Percentiles rank a stretch among this genome's conserved stretches.
phyloP scores from a whole-genome alignment of 768 basidiomycete species.

The Tremella mesenterica region DNA sequence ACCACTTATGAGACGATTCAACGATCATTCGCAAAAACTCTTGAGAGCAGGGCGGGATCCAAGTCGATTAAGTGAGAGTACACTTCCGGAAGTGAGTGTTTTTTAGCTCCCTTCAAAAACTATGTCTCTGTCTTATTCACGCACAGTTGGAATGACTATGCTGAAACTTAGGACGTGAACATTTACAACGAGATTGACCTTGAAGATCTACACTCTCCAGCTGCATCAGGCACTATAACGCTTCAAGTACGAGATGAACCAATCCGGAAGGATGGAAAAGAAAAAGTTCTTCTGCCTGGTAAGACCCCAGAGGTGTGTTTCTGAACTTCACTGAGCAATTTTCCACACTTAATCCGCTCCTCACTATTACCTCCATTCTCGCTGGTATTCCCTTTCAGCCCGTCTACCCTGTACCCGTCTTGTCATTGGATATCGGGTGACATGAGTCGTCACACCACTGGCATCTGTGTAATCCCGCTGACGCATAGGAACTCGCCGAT shows the following conservation, averaged over 20 bases:
- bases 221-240: constrained; percentile 59
- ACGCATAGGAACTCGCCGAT: constrained; percentile 20
- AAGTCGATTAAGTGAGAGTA: background rate
- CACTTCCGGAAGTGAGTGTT: constrained; percentile 47
- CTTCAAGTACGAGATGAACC: constrained; percentile 82
- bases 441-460: too few relatives aligned
- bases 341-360: background rate
- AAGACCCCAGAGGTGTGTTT: constrained; percentile 28
- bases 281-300: constrained; percentile 25
- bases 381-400: too few relatives aligned
- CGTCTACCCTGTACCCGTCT: too few relatives aligned
- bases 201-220: constrained; percentile 70
- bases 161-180: constrained; percentile 22
- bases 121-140: too few relatives aligned
- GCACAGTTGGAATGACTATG: too few relatives aligned
- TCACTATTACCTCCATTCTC: background rate
- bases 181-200: constrained; percentile 62
- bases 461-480: too few relatives aligned
- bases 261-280: constrained; percentile 9
- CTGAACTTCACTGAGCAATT: background rate
- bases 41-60: constrained; percentile 45
- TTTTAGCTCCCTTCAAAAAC: background rate
- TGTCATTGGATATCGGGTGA: too few relatives aligned
- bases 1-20: constrained; percentile 92
- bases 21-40: constrained; percentile 88